Evolutionary conservation across 495 filamentous ascomycete species (phyloP).

Genomic region (Talaromyces wortmannii): DNA sequence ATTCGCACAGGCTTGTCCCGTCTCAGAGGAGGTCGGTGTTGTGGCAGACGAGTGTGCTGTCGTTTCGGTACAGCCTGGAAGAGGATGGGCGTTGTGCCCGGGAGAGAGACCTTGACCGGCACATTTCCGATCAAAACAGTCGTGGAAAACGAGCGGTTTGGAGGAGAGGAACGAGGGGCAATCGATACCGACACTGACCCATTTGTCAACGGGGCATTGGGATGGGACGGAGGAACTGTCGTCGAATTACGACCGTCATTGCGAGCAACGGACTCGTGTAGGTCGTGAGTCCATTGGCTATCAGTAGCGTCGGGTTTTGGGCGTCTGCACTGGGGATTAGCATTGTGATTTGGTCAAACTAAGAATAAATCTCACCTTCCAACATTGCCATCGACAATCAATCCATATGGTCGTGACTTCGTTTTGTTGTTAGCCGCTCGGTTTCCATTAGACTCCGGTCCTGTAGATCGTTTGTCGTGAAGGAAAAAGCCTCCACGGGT

Average conservation of each 20-base stretch:
- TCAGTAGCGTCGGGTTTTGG: slow-evolving; percentile 70
- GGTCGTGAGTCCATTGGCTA: slow-evolving; percentile 86
- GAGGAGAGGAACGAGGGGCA: slow-evolving; percentile 40
- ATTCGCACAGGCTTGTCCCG: slow-evolving; percentile 96
- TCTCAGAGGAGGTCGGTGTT: slow-evolving; percentile 88
- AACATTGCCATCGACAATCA: slow-evolving; percentile 42
- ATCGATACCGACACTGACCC: slow-evolving; percentile 30
- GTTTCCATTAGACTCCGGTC: slow-evolving; percentile 57
- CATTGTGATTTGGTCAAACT: background rate
- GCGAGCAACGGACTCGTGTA: slow-evolving; percentile 74
- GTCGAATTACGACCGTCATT: slow-evolving; percentile 26
- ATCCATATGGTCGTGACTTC: slow-evolving; percentile 35
- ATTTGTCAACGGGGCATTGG: slow-evolving; percentile 11
- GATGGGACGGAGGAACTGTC: slow-evolving; percentile 7
- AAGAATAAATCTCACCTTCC: slow-evolving; percentile 22
- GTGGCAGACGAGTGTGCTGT: slow-evolving; percentile 86
- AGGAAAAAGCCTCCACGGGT: slow-evolving; percentile 95
- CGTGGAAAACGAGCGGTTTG: slow-evolving; percentile 62
- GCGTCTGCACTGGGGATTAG: slow-evolving; percentile 58
- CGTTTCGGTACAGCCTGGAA: slow-evolving; percentile 70
- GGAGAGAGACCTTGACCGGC: slow-evolving; percentile 73
- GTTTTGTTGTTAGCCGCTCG: slow-evolving; percentile 30
- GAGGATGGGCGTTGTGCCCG: slow-evolving; percentile 58
- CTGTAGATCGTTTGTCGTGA: slow-evolving; percentile 82
- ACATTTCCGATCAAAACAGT: slow-evolving; percentile 68